Percentiles rank a stretch among this genome's conserved stretches.
These are phyloP conservation scores for Nepenthes alata DNA, from an alignment of 179 eudicot species.

Conservation along the genomic window DNA sequence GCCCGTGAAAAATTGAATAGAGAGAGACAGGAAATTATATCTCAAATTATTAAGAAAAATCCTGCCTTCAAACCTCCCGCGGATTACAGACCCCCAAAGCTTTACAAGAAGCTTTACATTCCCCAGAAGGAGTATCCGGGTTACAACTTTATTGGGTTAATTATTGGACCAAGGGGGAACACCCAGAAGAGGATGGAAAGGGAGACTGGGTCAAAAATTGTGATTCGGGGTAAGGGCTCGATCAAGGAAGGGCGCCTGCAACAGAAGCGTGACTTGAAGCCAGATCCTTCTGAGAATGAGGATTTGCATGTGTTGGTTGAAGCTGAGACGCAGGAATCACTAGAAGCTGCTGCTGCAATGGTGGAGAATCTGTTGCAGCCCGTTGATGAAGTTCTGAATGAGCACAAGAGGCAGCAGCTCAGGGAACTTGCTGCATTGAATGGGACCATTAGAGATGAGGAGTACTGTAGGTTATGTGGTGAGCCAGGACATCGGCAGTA, in stretches of 20 bases:
- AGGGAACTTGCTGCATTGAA: constrained; percentile 84
- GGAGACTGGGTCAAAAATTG: constrained; percentile 91
- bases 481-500: constrained; percentile 84
- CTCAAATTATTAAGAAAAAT: constrained; percentile 63
- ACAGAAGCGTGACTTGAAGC: constrained; percentile 75
- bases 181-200: constrained; percentile 91
- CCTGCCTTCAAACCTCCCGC: constrained; percentile 84
- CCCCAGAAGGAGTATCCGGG: constrained; percentile 89
- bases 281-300: constrained; percentile 71
- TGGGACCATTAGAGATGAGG: constrained; percentile 87
- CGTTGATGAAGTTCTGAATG: constrained; percentile 80
- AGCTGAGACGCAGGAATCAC: constrained; percentile 74
- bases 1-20: constrained; percentile 66
- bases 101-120: constrained; percentile 75
- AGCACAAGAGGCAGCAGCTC: constrained; percentile 84
- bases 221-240: constrained; percentile 83
- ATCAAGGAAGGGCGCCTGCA: constrained; percentile 64
- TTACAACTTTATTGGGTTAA: constrained; percentile 79
- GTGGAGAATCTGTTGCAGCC: constrained; percentile 85
- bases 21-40: constrained; percentile 69
- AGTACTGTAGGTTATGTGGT: constrained; percentile 78
- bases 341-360: constrained; percentile 89
- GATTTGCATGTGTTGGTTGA: constrained; percentile 89
- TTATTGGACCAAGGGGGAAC: constrained; percentile 91
- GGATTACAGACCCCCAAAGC: constrained; percentile 80